These are phyloP conservation scores for Acanthamoeba healyi DNA, from an alignment of 208 protist genomes.

Conservation along the genomic window DNA sequence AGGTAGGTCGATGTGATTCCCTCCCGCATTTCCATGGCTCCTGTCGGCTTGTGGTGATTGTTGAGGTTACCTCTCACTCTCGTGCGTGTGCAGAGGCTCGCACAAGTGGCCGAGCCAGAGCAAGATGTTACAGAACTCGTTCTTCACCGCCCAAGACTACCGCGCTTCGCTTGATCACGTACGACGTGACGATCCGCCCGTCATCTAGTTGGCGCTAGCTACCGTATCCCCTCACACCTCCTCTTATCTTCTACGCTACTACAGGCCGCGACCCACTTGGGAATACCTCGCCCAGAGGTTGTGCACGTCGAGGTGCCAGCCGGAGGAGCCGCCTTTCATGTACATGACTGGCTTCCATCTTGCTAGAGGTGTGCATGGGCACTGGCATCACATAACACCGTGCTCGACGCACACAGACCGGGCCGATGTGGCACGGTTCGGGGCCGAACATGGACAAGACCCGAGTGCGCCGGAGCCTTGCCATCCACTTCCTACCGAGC, in stretches of 20 bases:
- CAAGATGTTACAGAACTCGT: conserved; percentile 53
- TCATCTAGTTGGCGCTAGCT: too few relatives aligned
- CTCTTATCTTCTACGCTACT: neutral
- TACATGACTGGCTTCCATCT: neutral
- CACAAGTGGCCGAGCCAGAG: conserved; percentile 71
- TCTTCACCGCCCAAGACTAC: conserved; percentile 38
- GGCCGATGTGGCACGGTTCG: conserved; percentile 62
- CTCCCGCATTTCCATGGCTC: neutral
- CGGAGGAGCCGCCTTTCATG: conserved; percentile 59
- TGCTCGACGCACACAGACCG: too few relatives aligned
- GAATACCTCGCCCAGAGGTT: conserved; percentile 27
- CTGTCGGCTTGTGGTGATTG: neutral
- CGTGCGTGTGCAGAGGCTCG: conserved; percentile 47
- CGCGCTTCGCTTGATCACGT: conserved; percentile 46
- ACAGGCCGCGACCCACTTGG: conserved; percentile 28
- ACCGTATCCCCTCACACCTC: neutral
- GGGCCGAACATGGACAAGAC: conserved; percentile 53
- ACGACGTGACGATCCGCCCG: too few relatives aligned
- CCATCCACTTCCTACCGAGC: conserved; percentile 51
- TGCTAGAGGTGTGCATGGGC: too few relatives aligned
- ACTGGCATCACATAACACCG: too few relatives aligned
- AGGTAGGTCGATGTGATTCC: neutral
- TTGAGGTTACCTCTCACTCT: too few relatives aligned
- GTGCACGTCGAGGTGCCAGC: conserved; percentile 39
- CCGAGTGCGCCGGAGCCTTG: conserved; percentile 5